Evolutionary conservation across 805 yeast species (phyloP).

Genomic region (Saturnispora sanitii): DNA sequence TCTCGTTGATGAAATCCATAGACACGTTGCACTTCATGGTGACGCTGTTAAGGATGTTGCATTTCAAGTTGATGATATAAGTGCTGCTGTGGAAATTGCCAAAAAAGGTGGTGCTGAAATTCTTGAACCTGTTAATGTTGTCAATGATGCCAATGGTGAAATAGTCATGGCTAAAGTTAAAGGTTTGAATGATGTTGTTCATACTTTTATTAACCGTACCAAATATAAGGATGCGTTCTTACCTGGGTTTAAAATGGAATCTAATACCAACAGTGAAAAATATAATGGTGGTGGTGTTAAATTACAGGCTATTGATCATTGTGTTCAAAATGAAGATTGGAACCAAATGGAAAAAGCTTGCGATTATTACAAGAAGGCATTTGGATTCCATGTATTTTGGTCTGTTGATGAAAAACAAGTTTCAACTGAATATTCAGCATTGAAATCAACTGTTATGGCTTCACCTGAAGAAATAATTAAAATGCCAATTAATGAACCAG

Average conservation of each 20-base stretch:
- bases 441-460: constrained; percentile 70
- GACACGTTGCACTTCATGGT: constrained; percentile 50
- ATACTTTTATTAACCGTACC: constrained; percentile 49
- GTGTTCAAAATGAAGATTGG: constrained; percentile 75
- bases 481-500: constrained; percentile 85
- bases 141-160: constrained; percentile 39
- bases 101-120: constrained; percentile 39
- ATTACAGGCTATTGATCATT: constrained; percentile 54
- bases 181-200: constrained; percentile 55
- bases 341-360: constrained; percentile 51
- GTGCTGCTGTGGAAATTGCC: constrained; percentile 36
- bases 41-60: constrained; percentile 76
- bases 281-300: constrained; percentile 21
- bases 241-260: constrained; percentile 16
- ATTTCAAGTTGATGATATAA: constrained; percentile 48
- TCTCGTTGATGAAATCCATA: constrained; percentile 29
- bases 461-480: constrained; percentile 53
- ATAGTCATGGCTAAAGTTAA: constrained; percentile 43
- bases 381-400: constrained; percentile 76
- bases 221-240: constrained; percentile 22
- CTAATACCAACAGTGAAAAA: neutral
- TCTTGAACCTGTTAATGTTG: constrained; percentile 19
- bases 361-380: constrained; percentile 45
- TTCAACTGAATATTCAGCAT: constrained; percentile 59
- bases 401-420: constrained; percentile 74